Conservation (phyloP, 2,329 filamentous ascomycete genomes). For the Stromatinia cepivora region DNA sequence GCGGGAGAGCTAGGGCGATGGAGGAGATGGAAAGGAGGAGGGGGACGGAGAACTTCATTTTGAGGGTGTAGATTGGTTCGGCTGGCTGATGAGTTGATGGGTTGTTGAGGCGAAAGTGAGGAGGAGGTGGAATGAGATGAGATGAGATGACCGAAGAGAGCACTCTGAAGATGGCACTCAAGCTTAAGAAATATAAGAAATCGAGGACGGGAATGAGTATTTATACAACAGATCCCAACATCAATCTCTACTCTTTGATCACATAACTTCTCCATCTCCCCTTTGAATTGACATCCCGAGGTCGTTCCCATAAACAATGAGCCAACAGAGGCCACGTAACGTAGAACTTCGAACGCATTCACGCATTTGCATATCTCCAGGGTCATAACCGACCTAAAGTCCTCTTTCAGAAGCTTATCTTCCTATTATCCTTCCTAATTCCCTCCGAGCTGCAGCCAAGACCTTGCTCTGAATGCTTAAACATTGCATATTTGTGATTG, state of each 20-base stretch:
- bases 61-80: neutral
- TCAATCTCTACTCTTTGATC: neutral
- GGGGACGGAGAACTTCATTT: constrained; percentile 9
- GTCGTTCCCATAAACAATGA: neutral
- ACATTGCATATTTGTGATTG: too few relatives aligned
- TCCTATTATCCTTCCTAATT: neutral
- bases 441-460: too few relatives aligned
- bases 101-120: neutral
- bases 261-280: neutral
- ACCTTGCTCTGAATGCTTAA: too few relatives aligned
- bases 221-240: neutral
- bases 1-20: neutral
- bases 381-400: too few relatives aligned
- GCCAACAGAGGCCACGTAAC: neutral
- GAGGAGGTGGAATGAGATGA: neutral
- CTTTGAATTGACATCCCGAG: neutral
- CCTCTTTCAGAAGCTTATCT: neutral
- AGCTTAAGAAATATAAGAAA: neutral
- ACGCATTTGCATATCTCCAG: neutral
- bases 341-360: neutral
- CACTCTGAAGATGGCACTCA: neutral
- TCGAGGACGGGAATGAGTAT: neutral
- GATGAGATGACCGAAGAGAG: constrained; percentile 10
- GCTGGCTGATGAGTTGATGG: neutral
- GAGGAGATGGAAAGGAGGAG: constrained; percentile 7